These are phyloP conservation scores for Ascochyta lentis DNA, from an alignment of 2,329 filamentous ascomycete species.

Conservation along the genomic window DNA sequence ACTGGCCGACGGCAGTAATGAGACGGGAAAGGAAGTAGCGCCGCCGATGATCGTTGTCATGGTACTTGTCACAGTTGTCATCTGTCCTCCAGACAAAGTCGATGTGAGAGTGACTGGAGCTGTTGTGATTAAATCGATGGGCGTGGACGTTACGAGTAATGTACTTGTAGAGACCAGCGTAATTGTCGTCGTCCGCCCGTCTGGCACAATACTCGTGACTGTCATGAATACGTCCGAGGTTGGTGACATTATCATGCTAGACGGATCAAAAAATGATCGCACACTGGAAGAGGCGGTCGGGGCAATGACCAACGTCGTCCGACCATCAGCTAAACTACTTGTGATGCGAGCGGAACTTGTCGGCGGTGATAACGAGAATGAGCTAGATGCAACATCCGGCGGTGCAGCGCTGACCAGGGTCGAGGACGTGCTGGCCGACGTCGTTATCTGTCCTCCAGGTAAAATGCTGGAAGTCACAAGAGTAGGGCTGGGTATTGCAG, in stretches of 20 bases:
- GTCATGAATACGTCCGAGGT: slow-evolving; percentile 4
- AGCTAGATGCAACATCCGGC: neutral
- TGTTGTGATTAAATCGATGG: neutral
- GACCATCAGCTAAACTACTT: neutral
- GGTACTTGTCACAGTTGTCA: neutral
- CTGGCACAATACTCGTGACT: slow-evolving; percentile 1
- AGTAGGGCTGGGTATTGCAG: neutral
- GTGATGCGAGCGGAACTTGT: neutral
- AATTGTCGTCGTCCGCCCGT: slow-evolving; percentile 1
- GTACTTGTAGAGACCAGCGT: neutral
- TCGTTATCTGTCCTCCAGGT: neutral
- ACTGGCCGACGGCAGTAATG: neutral
- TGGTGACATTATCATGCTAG: neutral
- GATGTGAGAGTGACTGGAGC: neutral
- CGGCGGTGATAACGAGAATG: neutral
- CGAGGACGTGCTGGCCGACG: neutral
- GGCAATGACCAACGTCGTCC: neutral
- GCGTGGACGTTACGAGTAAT: neutral
- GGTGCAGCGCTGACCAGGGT: neutral
- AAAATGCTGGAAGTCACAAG: neutral
- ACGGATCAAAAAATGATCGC: neutral
- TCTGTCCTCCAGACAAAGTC: neutral
- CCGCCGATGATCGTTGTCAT: neutral
- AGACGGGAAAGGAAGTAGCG: neutral
- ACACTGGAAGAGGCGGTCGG: neutral